These are phyloP conservation scores for Blastocystis sp. DNA, from an alignment of 352 stramenopile genomes.

Conservation along the genomic window DNA sequence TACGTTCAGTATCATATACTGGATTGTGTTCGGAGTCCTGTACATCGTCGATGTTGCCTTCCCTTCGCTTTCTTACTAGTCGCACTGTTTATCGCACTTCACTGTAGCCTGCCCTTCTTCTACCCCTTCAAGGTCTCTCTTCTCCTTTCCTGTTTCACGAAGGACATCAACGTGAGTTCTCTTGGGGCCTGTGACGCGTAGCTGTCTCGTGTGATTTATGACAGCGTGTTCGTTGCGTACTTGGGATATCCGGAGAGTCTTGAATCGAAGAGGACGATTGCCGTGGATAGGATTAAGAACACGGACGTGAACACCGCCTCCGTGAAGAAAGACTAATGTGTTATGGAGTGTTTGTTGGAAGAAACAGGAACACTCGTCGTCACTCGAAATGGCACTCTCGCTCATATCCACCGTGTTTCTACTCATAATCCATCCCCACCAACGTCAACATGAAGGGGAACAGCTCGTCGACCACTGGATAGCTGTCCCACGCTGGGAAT, in stretches of 20 bases:
- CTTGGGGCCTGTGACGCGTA: not conserved
- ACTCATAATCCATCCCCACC: not conserved
- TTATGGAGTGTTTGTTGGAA: constrained; percentile 20
- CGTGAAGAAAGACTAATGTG: constrained; percentile 9
- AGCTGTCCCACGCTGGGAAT: not conserved
- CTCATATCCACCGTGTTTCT: not conserved
- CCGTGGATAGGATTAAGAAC: constrained; percentile 20
- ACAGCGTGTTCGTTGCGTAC: constrained; percentile 9
- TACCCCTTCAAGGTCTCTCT: constrained; percentile 64
- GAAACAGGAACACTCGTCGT: constrained; percentile 5
- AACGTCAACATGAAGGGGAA: not conserved
- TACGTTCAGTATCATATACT: constrained; percentile 65
- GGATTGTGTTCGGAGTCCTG: constrained; percentile 46
- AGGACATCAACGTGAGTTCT: constrained; percentile 32
- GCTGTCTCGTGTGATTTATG: constrained; percentile 52
- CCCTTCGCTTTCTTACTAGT: constrained; percentile 25
- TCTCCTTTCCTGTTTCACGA: constrained; percentile 14
- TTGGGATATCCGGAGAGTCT: constrained; percentile 6
- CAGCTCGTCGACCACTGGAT: not conserved
- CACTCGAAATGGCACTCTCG: not conserved
- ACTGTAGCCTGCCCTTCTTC: constrained; percentile 39
- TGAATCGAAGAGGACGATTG: constrained; percentile 28
- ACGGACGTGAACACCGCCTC: not conserved
- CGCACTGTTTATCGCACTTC: not conserved
- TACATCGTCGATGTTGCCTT: constrained; percentile 36